A percentile compares a stretch with the other conserved stretches of the same genome.
Conservation (phyloP, 331 rosid genomes). For the Dryas integrifolia region DNA sequence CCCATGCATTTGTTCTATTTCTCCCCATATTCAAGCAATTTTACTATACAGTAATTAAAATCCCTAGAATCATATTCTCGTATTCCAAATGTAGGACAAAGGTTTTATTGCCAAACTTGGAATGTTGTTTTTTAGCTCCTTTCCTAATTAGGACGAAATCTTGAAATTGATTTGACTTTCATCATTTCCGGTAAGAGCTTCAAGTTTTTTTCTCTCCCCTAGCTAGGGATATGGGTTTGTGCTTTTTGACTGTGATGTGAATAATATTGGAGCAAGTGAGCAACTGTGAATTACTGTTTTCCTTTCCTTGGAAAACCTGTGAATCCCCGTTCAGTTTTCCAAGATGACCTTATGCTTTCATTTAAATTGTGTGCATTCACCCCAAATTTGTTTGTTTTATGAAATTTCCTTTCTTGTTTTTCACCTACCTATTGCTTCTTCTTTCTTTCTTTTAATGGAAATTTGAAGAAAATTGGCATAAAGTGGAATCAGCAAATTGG, state of each 20-base stretch:
- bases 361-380: neutral
- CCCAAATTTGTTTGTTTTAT: neutral
- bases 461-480: neutral
- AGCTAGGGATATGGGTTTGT: neutral
- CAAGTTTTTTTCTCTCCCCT: neutral
- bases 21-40: neutral
- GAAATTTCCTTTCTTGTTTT: neutral
- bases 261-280: neutral
- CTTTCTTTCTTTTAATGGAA: neutral
- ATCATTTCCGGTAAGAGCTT: neutral
- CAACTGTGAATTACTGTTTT: neutral
- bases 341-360: neutral
- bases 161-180: neutral
- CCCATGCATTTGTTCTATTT: too few species aligned
- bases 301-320: neutral
- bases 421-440: neutral
- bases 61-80: neutral
- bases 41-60: neutral
- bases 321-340: neutral
- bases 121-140: neutral
- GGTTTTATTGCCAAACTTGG: neutral
- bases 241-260: neutral
- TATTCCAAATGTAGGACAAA: neutral
- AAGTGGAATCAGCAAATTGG: neutral
- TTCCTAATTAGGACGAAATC: neutral